Conservation (phyloP, 495 filamentous ascomycete genomes). For the Hyaloscypha hepaticicola region DNA sequence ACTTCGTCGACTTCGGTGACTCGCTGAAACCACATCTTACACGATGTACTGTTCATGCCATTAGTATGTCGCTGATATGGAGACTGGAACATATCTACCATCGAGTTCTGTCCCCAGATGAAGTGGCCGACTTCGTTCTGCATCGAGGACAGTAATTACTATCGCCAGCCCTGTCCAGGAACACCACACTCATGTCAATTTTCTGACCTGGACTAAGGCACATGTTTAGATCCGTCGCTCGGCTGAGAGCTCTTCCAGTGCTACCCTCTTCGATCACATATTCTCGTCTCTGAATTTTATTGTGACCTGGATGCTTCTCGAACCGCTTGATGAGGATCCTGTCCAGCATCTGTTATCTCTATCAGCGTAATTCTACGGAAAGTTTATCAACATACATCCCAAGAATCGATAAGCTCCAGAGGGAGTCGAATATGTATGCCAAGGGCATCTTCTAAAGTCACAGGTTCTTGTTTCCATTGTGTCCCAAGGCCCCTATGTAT, state of each 20-base stretch:
- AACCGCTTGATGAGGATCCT: constrained; percentile 2
- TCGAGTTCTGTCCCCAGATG: not conserved
- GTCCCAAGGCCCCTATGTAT: constrained; percentile 8
- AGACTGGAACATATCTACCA: not conserved
- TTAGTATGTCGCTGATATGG: not conserved
- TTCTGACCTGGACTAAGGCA: no score
- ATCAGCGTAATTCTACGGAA: not conserved
- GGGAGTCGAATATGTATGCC: constrained; percentile 10
- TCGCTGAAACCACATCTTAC: not conserved
- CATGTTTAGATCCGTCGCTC: not conserved
- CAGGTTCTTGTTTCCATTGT: constrained; percentile 9
- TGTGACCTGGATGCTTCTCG: not conserved
- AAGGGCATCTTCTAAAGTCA: constrained; percentile 17
- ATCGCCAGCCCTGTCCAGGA: not conserved
- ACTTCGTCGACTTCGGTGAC: not conserved
- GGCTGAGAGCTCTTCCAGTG: not conserved
- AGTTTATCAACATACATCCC: constrained; percentile 4
- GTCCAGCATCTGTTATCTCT: constrained; percentile 12
- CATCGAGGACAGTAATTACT: not conserved
- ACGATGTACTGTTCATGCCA: not conserved
- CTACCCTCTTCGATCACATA: constrained; percentile 5
- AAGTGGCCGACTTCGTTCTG: not conserved
- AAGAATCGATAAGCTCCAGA: constrained; percentile 12
- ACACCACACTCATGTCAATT: not conserved
- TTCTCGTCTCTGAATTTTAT: not conserved